These are phyloP conservation scores for Gossypium bickii DNA, from an alignment of 345 rosid genomes.

Conservation along the genomic window DNA sequence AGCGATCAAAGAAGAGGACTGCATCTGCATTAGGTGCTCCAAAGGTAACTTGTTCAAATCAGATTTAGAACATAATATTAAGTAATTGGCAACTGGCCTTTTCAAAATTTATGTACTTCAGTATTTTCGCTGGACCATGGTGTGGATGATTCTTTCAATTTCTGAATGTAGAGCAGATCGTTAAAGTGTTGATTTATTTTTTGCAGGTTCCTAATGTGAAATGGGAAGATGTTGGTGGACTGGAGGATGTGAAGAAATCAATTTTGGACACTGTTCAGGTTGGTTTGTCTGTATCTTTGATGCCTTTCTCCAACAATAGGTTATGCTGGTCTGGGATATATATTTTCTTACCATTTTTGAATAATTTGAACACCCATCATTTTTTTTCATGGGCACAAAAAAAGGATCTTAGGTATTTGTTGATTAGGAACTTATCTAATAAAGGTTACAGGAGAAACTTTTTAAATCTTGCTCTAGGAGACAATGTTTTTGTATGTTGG, in stretches of 20 bases:
- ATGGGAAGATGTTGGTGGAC: conserved; percentile 99
- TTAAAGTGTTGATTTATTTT: conserved; percentile 17
- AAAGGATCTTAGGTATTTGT: neutral
- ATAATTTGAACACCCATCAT: neutral
- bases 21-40: conserved; percentile 96
- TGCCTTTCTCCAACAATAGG: conserved; percentile 5
- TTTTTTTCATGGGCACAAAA: neutral
- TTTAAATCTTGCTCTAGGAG: neutral
- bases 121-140: neutral
- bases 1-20: conserved; percentile 88
- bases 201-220: conserved; percentile 82
- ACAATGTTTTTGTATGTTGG: neutral
- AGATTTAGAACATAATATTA: conserved; percentile 7
- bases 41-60: conserved; percentile 46
- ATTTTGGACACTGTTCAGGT: conserved; percentile 96
- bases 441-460: neutral
- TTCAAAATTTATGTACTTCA: neutral
- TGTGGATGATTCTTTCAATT: neutral
- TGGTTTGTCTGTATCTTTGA: conserved; percentile 11
- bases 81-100: neutral
- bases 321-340: neutral
- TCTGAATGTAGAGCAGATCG: neutral
- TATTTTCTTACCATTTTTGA: conserved; percentile 2
- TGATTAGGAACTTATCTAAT: neutral
- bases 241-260: conserved; percentile 91